A percentile compares a stretch with the other conserved stretches of the same genome.
Conservation (phyloP, 495 filamentous ascomycete species). For the Wilcoxina mikolae region DNA sequence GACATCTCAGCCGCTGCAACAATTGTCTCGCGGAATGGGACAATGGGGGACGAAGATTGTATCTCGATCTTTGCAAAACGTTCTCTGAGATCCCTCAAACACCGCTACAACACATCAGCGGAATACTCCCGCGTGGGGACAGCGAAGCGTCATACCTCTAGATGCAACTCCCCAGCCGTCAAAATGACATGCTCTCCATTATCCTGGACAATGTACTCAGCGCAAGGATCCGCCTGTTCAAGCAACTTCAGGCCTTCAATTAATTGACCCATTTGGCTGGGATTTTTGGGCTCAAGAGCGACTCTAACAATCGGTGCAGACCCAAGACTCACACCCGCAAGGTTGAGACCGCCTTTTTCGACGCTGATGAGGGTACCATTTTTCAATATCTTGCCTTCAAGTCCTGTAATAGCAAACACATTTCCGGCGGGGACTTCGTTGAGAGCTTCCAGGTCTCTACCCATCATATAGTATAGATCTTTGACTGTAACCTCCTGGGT, state of each 20-base stretch:
- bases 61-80: conserved; percentile 92
- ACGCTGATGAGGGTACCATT: conserved; percentile 87
- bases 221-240: conserved; percentile 89
- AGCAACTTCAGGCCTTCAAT: conserved; percentile 73
- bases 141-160: conserved; percentile 38
- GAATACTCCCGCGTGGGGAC: not conserved
- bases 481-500: conserved; percentile 73
- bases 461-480: conserved; percentile 92
- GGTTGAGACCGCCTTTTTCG: conserved; percentile 74
- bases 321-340: conserved; percentile 68
- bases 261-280: conserved; percentile 83
- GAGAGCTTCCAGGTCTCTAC: conserved; percentile 69
- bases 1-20: conserved; percentile 80
- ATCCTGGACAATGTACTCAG: conserved; percentile 81
- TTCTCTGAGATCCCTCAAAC: conserved; percentile 83
- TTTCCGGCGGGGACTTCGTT: conserved; percentile 79
- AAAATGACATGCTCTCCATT: conserved; percentile 91
- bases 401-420: conserved; percentile 86
- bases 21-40: conserved; percentile 89
- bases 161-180: conserved; percentile 85
- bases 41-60: conserved; percentile 82
- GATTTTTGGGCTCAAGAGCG: conserved; percentile 77
- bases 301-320: conserved; percentile 87
- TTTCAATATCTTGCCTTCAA: conserved; percentile 84
- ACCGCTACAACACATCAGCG: conserved; percentile 36